These are phyloP conservation scores for Hibiscus tridactylites DNA, from an alignment of 345 rosid species.

Conservation along the genomic window DNA sequence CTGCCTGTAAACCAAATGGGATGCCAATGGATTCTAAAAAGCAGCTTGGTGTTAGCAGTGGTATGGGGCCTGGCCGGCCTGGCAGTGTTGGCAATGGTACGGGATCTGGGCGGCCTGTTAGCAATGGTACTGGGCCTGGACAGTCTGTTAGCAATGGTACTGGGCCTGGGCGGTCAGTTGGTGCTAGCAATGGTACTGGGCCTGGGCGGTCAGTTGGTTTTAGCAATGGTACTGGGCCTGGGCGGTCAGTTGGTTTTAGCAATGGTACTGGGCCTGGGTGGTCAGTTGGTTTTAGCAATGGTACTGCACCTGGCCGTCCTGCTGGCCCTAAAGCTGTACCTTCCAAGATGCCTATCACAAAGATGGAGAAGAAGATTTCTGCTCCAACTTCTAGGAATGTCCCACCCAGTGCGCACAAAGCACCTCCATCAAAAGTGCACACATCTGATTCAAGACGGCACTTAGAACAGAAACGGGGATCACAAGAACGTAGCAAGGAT, in stretches of 20 bases:
- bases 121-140: slow-evolving; percentile 28
- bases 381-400: slow-evolving; percentile 28
- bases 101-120: slow-evolving; percentile 49
- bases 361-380: slow-evolving; percentile 37
- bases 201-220: slow-evolving; percentile 22
- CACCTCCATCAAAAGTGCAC: slow-evolving; percentile 36
- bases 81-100: slow-evolving; percentile 27
- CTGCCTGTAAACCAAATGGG: slow-evolving; percentile 25
- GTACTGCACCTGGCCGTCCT: slow-evolving; percentile 38
- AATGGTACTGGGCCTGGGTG: slow-evolving; percentile 26
- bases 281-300: slow-evolving; percentile 29
- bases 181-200: slow-evolving; percentile 25
- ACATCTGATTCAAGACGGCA: slow-evolving; percentile 38
- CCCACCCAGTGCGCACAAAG: slow-evolving; percentile 29
- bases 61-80: slow-evolving; percentile 24
- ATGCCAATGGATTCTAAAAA: slow-evolving; percentile 33
- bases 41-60: slow-evolving; percentile 46
- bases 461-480: slow-evolving; percentile 41
- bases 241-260: slow-evolving; percentile 10
- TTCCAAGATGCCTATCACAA: slow-evolving; percentile 23
- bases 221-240: slow-evolving; percentile 29
- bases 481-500: slow-evolving; percentile 30
- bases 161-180: neutral
- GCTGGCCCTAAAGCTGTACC: slow-evolving; percentile 40
- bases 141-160: slow-evolving; percentile 27